These are phyloP conservation scores for Carex pumila DNA, from an alignment of 176 grass and related monocot species.

Conservation along the genomic window DNA sequence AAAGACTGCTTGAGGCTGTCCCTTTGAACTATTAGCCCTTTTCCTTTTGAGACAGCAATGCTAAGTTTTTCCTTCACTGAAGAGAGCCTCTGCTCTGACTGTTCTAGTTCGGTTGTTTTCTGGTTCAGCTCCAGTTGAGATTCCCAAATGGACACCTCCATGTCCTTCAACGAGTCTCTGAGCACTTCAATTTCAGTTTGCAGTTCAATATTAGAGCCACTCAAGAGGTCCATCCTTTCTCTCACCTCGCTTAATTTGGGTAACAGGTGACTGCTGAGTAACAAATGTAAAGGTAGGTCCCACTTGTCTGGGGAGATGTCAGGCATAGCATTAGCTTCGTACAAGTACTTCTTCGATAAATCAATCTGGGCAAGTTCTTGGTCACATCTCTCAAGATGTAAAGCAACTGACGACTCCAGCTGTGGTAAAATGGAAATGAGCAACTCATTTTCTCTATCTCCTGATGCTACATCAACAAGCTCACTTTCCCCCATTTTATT, in stretches of 20 bases:
- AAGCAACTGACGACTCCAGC: constrained; percentile 59
- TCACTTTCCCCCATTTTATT: constrained; percentile 38
- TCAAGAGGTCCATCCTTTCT: constrained; percentile 50
- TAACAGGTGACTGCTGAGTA: constrained; percentile 53
- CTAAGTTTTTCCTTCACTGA: constrained; percentile 83
- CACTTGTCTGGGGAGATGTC: constrained; percentile 55
- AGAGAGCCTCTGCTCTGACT: constrained; percentile 79
- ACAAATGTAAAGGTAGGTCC: constrained; percentile 49
- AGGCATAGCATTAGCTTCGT: constrained; percentile 39
- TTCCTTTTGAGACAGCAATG: constrained; percentile 97
- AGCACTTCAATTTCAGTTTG: constrained; percentile 67
- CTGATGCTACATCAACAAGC: constrained; percentile 21
- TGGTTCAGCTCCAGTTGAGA: constrained; percentile 40
- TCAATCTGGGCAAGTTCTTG: constrained; percentile 45
- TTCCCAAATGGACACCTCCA: constrained; percentile 46
- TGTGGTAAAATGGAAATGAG: constrained; percentile 45
- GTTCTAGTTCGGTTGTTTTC: constrained; percentile 67
- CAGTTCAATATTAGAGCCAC: constrained; percentile 50
- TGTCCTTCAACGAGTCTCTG: constrained; percentile 44
- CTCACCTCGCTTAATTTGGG: constrained; percentile 46
- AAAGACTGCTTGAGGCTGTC: constrained; percentile 87
- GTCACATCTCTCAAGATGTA: constrained; percentile 55
- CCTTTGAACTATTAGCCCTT: constrained; percentile 85
- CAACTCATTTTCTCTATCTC: constrained; percentile 41
- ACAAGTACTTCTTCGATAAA: constrained; percentile 72